Conservation (phyloP, 371 early-diverging fungal genomes). For the Nosema muscidifuracis region DNA sequence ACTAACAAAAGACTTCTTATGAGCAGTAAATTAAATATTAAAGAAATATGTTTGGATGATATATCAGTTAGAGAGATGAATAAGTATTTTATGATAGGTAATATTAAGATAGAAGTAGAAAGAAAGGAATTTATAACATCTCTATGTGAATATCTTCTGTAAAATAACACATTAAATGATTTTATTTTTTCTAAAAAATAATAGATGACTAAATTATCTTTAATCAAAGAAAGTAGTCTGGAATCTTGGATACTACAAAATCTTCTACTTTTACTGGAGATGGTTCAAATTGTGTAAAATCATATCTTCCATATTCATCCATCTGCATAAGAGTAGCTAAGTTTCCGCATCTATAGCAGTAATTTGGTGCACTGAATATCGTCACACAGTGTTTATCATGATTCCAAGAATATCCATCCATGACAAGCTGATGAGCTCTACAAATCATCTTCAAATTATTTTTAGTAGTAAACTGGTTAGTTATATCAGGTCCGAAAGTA, state of each 20-base stretch:
- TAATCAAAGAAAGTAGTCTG: constrained; percentile 86
- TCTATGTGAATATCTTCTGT: neutral
- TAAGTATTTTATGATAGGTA: constrained; percentile 8
- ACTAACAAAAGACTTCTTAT: constrained; percentile 14
- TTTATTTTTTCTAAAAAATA: neutral
- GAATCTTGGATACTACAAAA: constrained; percentile 88
- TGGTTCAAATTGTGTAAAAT: constrained; percentile 87
- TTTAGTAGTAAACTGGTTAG: constrained; percentile 84
- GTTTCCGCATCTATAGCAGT: constrained; percentile 97
- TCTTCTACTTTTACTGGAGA: constrained; percentile 92
- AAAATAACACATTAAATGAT: neutral
- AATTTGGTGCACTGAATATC: constrained; percentile 97
- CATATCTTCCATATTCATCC: constrained; percentile 72
- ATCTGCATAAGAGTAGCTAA: constrained; percentile 91
- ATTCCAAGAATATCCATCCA: constrained; percentile 96
- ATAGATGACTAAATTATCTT: neutral
- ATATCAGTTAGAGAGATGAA: constrained; percentile 7
- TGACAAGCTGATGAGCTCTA: constrained; percentile 96
- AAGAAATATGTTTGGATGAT: neutral
- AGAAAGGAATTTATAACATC: constrained; percentile 4
- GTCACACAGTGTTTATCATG: constrained; percentile 95
- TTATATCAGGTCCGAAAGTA: constrained; percentile 94
- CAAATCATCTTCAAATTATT: constrained; percentile 90
- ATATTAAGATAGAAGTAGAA: constrained; percentile 12
- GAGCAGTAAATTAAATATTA: neutral